Evolutionary conservation across 169 alveolate species (phyloP).

Genomic region (Plasmodium gonderi): DNA sequence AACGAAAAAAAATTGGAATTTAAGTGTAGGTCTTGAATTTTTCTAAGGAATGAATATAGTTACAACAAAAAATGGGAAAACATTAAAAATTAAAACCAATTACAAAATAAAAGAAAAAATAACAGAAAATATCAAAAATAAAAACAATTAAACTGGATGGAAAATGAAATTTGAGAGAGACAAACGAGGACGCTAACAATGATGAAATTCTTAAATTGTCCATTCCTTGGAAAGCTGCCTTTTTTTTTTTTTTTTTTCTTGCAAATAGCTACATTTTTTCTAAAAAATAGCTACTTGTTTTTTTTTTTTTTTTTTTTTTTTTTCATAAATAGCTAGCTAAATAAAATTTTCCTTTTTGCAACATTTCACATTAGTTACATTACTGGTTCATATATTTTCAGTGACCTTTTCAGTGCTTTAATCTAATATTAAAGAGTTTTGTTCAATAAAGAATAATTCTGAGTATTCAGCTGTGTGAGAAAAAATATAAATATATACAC

Average conservation of each 20-base stretch:
- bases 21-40: neutral
- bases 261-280: neutral
- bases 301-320: neutral
- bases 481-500: neutral
- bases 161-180: neutral
- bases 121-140: neutral
- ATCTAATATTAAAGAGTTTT: neutral
- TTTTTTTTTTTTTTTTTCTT: neutral
- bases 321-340: neutral
- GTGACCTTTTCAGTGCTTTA: neutral
- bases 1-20: conserved; percentile 4
- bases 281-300: neutral
- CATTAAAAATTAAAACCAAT: neutral
- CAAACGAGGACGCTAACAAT: neutral
- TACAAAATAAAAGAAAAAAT: neutral
- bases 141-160: neutral
- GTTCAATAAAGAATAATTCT: neutral
- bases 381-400: neutral
- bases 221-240: neutral
- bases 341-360: no score
- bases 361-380: neutral
- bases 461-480: neutral
- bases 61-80: neutral
- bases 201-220: neutral
- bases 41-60: neutral